These are phyloP conservation scores for Neurospora sp. DNA, from an alignment of 495 filamentous ascomycete genomes.

Conservation along the genomic window DNA sequence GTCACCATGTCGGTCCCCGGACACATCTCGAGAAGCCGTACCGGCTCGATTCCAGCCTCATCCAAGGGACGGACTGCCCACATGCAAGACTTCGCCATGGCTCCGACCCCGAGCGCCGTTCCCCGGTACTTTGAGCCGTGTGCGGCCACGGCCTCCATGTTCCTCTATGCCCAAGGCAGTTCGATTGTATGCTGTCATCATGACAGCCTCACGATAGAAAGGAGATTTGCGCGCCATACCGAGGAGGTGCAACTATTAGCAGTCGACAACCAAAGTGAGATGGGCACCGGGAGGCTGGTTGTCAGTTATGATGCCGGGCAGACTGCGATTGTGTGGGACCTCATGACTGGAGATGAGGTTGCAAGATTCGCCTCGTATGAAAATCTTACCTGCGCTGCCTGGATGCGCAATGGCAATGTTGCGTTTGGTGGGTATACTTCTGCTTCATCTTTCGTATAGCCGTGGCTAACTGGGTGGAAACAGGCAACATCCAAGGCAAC, in stretches of 20 bases:
- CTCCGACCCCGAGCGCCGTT: conserved; percentile 39
- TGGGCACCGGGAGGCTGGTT: conserved; percentile 72
- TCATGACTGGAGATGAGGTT: conserved; percentile 83
- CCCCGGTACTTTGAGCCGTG: conserved; percentile 64
- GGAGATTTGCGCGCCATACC: conserved; percentile 73
- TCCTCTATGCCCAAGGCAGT: conserved; percentile 75
- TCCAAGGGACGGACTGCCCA: conserved; percentile 32
- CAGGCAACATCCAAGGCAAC: conserved; percentile 83
- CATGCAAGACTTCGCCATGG: conserved; percentile 36
- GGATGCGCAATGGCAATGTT: conserved; percentile 97
- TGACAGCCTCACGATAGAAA: conserved; percentile 83
- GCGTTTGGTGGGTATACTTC: conserved; percentile 64
- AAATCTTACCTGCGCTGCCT: conserved; percentile 69
- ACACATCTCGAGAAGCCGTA: conserved; percentile 46
- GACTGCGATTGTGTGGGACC: conserved; percentile 94
- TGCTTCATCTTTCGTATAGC: background rate
- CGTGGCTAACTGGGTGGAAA: conserved; percentile 11
- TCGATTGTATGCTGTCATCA: conserved; percentile 75
- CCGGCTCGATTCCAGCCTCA: conserved; percentile 41
- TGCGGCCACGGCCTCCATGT: conserved; percentile 76
- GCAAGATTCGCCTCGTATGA: conserved; percentile 87
- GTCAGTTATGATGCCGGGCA: conserved; percentile 88
- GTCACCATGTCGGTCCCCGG: conserved; percentile 34
- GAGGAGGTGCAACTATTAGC: conserved; percentile 75
- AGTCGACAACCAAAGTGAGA: conserved; percentile 87